These are phyloP conservation scores for Nakaseomyces kungkrabaensis DNA, from an alignment of 1,139 yeast species.

Conservation along the genomic window DNA sequence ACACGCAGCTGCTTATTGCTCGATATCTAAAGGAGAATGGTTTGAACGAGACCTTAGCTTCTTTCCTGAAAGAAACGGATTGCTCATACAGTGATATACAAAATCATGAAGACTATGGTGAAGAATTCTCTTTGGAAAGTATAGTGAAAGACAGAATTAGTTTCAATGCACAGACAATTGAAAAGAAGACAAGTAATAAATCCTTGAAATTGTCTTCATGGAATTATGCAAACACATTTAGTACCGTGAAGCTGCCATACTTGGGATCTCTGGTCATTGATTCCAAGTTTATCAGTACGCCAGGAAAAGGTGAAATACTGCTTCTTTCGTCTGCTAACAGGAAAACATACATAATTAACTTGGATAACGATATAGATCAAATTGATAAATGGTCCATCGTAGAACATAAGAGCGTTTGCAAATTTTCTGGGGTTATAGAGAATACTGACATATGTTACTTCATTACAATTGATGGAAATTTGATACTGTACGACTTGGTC, in stretches of 20 bases:
- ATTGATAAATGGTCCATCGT: background rate
- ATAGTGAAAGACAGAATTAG: conserved; percentile 2
- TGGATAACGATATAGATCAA: background rate
- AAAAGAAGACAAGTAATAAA: background rate
- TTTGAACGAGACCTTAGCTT: conserved; percentile 36
- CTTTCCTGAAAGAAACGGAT: conserved; percentile 42
- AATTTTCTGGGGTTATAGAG: background rate
- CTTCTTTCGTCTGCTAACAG: background rate
- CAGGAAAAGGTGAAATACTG: background rate
- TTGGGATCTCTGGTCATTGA: background rate
- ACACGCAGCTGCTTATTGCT: conserved; percentile 40
- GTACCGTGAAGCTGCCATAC: background rate
- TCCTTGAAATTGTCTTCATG: background rate
- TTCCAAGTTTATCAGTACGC: background rate
- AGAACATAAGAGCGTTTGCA: background rate
- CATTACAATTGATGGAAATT: background rate
- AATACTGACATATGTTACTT: background rate
- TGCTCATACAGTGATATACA: conserved; percentile 22
- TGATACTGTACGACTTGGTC: background rate
- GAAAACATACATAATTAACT: background rate
- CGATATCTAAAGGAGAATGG: conserved; percentile 44
- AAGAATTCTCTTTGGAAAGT: conserved; percentile 30
- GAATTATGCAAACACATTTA: background rate
- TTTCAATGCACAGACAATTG: background rate
- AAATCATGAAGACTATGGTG: conserved; percentile 10